Conservation (phyloP, 1,139 yeast species). For the Lodderomyces parapsilosis region DNA sequence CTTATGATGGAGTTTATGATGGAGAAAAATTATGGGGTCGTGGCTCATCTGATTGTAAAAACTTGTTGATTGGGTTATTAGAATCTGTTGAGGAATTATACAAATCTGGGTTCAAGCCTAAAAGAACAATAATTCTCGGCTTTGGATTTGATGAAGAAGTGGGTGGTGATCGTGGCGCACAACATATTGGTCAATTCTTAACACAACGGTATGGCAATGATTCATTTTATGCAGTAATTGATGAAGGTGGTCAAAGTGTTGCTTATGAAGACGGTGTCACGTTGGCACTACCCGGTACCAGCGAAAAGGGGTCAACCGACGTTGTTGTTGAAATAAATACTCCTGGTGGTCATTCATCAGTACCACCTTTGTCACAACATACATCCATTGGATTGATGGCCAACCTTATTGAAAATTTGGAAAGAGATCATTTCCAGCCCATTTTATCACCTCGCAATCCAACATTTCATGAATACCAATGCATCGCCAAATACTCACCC, state of each 20-base stretch:
- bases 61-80: slow-evolving; percentile 38
- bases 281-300: slow-evolving; percentile 53
- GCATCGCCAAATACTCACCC: slow-evolving; percentile 36
- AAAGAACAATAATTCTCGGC: slow-evolving; percentile 39
- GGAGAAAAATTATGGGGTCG: slow-evolving; percentile 45
- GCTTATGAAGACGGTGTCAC: slow-evolving; percentile 37
- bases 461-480: slow-evolving; percentile 36
- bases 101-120: slow-evolving; percentile 31
- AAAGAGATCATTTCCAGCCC: slow-evolving; percentile 31
- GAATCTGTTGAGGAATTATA: slow-evolving; percentile 42
- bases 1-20: slow-evolving; percentile 43
- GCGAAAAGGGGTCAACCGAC: slow-evolving; percentile 42
- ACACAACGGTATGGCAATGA: slow-evolving; percentile 32
- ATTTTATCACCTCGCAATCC: slow-evolving; percentile 38
- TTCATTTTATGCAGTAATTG: slow-evolving; percentile 37
- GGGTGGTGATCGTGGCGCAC: slow-evolving; percentile 32
- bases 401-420: slow-evolving; percentile 32
- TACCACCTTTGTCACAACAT: slow-evolving; percentile 37
- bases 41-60: slow-evolving; percentile 48
- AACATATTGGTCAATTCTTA: slow-evolving; percentile 24
- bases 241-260: slow-evolving; percentile 40
- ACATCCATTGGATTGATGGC: slow-evolving; percentile 44
- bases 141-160: slow-evolving; percentile 48
- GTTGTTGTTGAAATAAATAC: slow-evolving; percentile 31
- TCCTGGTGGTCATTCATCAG: slow-evolving; percentile 48